Base-by-base conservation (phyloP, 2,329 filamentous ascomycete species). In the Orbilia brochopaga region DNA sequence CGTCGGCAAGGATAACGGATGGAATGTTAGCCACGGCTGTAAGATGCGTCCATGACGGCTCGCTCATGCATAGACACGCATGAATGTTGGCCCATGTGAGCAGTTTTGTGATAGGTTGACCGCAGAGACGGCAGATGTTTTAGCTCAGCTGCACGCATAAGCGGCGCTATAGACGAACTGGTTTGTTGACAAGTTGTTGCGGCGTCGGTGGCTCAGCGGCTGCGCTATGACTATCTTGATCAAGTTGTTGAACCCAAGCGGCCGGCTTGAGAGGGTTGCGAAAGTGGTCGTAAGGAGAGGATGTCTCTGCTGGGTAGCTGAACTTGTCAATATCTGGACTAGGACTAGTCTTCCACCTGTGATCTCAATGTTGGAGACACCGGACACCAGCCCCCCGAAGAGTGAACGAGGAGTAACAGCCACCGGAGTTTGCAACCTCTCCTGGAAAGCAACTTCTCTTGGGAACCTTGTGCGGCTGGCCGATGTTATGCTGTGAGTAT, bases 21-120 rank as follows among this genome's bases (percentile, higher is more conserved):
- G 19, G 42, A 59, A 23, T 21, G 40, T 21, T 59, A 51, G 42
- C 44, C 44, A 48, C 44, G 19, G 44, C 44, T 48, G 17, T 11
- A 5, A 19, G 19, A 19, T 5, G 44, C 17, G 44, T 17, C 8
- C 21, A 48, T 51, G 17, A 27, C 37, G 15, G 27, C 27, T 44
- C 2, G 21, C 11, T 13, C 58, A 44, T 19, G 35, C n/a, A 30
- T 50, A 23, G 8, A 7, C 50, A 30, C 11, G 11, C 13, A 32
- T n/a, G 17, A 62, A 5, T 44, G 32, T 62, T 23, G 11, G 44
- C 15, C 44, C 44, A 48, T 48, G 44, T 48, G 44, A 48, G 19
- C 44, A 23, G 17, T 48, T 42, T 48, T 48, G 44, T 48, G 44
- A 48, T 48, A 48, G 17, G 4, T 48, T 48, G 8, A 19, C 44